Conservation (phyloP, 345 rosid genomes). For the Eutrema yunnanense region DNA sequence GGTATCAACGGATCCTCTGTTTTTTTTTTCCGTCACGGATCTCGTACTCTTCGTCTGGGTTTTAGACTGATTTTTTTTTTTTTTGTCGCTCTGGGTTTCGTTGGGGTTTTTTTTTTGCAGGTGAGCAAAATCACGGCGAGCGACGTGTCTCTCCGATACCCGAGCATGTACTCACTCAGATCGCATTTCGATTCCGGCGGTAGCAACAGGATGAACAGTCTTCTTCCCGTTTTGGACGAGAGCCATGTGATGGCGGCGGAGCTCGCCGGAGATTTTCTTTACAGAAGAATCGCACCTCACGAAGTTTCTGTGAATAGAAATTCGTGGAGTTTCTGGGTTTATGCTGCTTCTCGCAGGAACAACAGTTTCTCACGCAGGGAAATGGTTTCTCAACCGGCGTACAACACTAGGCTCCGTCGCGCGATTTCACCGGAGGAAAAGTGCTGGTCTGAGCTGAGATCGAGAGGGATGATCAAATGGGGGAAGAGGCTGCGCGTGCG, state of each 20-base stretch:
- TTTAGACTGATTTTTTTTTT: not conserved
- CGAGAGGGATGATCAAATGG: conserved; percentile 57
- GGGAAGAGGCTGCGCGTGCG: conserved; percentile 62
- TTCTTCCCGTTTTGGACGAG: conserved; percentile 68
- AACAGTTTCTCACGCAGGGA: not conserved
- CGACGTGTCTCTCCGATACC: conserved; percentile 60
- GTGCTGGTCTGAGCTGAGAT: conserved; percentile 47
- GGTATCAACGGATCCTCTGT: conserved; percentile 37
- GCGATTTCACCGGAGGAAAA: conserved; percentile 32
- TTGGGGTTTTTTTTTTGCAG: conserved; percentile 23
- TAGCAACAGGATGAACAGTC: conserved; percentile 25
- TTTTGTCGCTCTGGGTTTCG: not conserved
- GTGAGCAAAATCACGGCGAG: conserved; percentile 59
- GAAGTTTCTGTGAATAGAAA: conserved; percentile 43
- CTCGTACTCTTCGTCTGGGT: not conserved
- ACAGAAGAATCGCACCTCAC: conserved; percentile 46
- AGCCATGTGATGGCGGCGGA: conserved; percentile 46
- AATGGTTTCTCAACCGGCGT: conserved; percentile 12
- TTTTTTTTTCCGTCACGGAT: not conserved
- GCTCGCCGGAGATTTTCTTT: conserved; percentile 56
- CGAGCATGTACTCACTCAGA: conserved; percentile 52
- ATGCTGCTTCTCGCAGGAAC: conserved; percentile 18
- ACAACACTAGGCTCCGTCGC: conserved; percentile 8
- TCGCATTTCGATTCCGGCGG: conserved; percentile 37
- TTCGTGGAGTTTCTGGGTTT: conserved; percentile 63